These are phyloP conservation scores for Rhizoclosmatium sp. DNA, from an alignment of 192 early-diverging fungal genomes.

Conservation along the genomic window DNA sequence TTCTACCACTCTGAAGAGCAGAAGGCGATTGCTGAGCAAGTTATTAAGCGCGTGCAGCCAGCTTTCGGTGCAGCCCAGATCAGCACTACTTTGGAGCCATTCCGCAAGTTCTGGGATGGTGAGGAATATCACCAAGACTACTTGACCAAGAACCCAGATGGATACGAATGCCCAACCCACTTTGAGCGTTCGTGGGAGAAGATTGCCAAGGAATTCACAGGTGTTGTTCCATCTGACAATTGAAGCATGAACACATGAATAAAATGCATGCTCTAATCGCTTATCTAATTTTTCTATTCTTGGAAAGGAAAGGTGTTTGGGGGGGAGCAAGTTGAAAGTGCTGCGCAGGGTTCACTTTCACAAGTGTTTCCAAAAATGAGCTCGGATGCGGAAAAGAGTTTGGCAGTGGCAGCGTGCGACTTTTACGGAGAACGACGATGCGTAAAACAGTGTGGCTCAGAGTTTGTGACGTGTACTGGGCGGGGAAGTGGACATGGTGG, in stretches of 20 bases:
- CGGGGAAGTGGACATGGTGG: background rate
- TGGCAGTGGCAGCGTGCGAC: background rate
- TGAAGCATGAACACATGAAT: background rate
- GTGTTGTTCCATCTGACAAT: background rate
- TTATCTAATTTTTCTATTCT: background rate
- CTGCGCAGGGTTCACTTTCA: too few species aligned
- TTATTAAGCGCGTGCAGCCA: constrained; percentile 68
- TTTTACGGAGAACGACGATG: background rate
- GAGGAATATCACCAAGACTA: constrained; percentile 61
- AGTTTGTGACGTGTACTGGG: background rate
- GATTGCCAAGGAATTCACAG: constrained; percentile 47
- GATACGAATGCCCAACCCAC: constrained; percentile 72
- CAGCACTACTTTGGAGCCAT: constrained; percentile 72
- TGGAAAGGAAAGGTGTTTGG: background rate
- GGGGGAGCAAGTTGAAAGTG: too few species aligned
- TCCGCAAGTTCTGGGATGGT: constrained; percentile 78
- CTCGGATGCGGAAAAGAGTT: background rate
- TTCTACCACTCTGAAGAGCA: constrained; percentile 84
- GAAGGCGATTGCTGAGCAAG: constrained; percentile 72
- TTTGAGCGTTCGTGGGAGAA: constrained; percentile 60
- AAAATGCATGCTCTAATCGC: background rate
- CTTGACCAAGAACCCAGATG: constrained; percentile 76
- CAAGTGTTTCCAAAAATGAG: too few species aligned
- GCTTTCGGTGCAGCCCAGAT: constrained; percentile 56
- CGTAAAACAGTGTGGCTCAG: background rate